Conservation (phyloP, 768 basidiomycete genomes). For the Cyclocybe aegerita region DNA sequence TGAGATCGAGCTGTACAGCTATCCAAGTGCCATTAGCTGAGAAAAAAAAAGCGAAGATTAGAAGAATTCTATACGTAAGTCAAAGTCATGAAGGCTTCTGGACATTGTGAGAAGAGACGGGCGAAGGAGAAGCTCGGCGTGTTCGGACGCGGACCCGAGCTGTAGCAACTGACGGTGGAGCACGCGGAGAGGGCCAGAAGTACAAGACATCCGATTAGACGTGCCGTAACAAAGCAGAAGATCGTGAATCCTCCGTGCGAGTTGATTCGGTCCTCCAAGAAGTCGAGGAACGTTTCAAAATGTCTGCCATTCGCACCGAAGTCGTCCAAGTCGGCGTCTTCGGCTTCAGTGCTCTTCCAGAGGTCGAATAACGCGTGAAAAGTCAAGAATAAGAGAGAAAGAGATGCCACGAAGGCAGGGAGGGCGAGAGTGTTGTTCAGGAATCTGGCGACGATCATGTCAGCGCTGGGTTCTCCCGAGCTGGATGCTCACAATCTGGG, state of each 20-base stretch:
- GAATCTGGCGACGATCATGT: no score
- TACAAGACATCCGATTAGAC: constrained; percentile 9
- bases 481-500: no score
- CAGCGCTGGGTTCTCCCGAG: no score
- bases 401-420: no score
- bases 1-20: constrained; percentile 13
- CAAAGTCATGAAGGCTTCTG: constrained; percentile 4
- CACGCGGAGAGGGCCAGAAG: background rate
- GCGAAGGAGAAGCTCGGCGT: background rate
- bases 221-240: constrained; percentile 5
- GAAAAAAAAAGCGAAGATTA: background rate
- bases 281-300: no score
- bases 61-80: constrained; percentile 5
- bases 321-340: no score
- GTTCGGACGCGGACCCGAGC: background rate
- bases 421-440: no score
- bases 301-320: no score
- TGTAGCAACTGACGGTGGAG: constrained; percentile 2
- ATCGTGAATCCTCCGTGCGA: constrained; percentile 7
- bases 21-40: background rate
- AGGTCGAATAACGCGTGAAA: no score
- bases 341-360: no score
- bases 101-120: background rate
- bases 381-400: no score
- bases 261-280: no score